A percentile compares a stretch with the other conserved stretches of the same genome.
Evolutionary conservation across 306 rosid genomes (phyloP).

Genomic region (Casuarina glauca): DNA sequence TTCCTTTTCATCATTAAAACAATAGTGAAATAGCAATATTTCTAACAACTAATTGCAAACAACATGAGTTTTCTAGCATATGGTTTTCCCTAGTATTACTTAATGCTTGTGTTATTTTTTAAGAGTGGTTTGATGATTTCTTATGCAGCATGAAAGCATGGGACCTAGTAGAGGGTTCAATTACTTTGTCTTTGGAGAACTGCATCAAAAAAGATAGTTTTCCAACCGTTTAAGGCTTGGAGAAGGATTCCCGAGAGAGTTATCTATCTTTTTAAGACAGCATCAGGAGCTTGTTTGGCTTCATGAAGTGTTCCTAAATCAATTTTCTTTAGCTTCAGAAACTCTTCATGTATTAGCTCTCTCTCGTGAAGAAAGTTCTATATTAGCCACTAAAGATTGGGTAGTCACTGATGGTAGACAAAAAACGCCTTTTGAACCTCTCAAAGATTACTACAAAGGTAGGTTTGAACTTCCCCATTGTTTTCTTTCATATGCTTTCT

Average conservation of each 20-base stretch:
- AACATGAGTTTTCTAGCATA: background rate
- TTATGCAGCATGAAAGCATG: conserved; percentile 83
- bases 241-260: conserved; percentile 88
- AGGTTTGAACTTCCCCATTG: conserved; percentile 43
- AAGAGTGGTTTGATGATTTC: conserved; percentile 33
- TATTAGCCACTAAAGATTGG: conserved; percentile 50
- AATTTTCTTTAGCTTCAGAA: conserved; percentile 81
- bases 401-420: conserved; percentile 49
- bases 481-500: conserved; percentile 2
- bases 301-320: conserved; percentile 87
- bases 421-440: conserved; percentile 81
- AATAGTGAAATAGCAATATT: too few species aligned
- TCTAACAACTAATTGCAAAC: too few species aligned
- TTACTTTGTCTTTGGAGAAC: conserved; percentile 73
- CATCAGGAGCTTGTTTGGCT: conserved; percentile 92
- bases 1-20: too few species aligned
- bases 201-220: conserved; percentile 66
- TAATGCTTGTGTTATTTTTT: conserved; percentile 18
- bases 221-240: conserved; percentile 90
- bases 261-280: conserved; percentile 74
- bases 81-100: conserved; percentile 6
- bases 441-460: conserved; percentile 90
- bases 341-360: conserved; percentile 84
- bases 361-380: conserved; percentile 50
- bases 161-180: conserved; percentile 93